These are phyloP conservation scores for Lentinula edodes DNA, from an alignment of 768 basidiomycete species.

Conservation along the genomic window DNA sequence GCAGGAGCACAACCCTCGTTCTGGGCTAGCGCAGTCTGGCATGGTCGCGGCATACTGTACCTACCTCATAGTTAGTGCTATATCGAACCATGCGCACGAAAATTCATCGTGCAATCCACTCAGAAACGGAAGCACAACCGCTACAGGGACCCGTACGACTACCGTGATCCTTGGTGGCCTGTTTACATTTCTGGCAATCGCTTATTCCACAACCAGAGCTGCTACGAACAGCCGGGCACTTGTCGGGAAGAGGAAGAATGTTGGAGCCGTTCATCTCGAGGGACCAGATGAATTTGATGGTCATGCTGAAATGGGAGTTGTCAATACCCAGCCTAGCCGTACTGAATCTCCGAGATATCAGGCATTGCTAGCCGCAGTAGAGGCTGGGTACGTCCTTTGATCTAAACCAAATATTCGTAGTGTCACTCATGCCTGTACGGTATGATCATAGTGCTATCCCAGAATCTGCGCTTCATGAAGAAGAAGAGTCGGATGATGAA, in stretches of 20 bases:
- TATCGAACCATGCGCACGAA: conserved; percentile 85
- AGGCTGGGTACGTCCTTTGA: conserved; percentile 70
- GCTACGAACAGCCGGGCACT: conserved; percentile 93
- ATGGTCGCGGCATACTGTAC: conserved; percentile 99
- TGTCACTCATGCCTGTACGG: not conserved
- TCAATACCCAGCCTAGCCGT: conserved; percentile 77
- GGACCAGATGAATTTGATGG: conserved; percentile 43
- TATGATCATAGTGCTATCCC: conserved; percentile 67
- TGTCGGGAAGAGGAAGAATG: conserved; percentile 65
- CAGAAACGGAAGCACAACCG: conserved; percentile 47
- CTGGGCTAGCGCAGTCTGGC: conserved; percentile 89
- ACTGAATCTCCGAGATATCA: conserved; percentile 90
- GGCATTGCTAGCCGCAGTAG: conserved; percentile 90
- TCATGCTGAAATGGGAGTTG: conserved; percentile 68
- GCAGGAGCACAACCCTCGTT: conserved; percentile 90
- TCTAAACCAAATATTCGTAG: not conserved
- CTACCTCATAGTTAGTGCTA: conserved; percentile 89
- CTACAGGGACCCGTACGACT: conserved; percentile 70
- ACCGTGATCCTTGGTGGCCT: conserved; percentile 86
- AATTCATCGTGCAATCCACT: conserved; percentile 81
- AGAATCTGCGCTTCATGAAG: conserved; percentile 79
- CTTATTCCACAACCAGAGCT: conserved; percentile 93
- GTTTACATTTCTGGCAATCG: conserved; percentile 97
- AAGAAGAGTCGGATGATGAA: conserved; percentile 72
- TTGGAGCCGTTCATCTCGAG: conserved; percentile 58